These are phyloP conservation scores for Ammopiptanthus mongolicus DNA, from an alignment of 306 rosid genomes.

Conservation along the genomic window DNA sequence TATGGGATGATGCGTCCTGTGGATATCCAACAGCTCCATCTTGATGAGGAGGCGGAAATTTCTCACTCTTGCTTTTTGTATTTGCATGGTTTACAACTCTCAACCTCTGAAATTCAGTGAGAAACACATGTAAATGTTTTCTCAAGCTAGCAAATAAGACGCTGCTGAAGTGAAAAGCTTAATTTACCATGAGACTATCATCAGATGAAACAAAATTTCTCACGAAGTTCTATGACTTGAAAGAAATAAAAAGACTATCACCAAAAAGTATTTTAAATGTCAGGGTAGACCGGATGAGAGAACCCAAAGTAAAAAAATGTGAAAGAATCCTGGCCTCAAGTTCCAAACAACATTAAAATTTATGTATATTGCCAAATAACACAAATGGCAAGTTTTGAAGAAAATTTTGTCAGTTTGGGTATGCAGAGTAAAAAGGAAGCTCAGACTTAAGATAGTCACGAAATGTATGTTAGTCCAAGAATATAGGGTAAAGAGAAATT, in stretches of 20 bases:
- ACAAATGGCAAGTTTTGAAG: background rate
- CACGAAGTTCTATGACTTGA: conserved; percentile 22
- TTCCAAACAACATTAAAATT: conserved; percentile 1
- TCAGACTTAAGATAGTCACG: background rate
- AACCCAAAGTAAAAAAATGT: conserved; percentile 25
- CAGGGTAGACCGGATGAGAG: conserved; percentile 31
- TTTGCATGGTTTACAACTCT: conserved; percentile 76
- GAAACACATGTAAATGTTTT: conserved; percentile 25
- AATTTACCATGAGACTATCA: conserved; percentile 12
- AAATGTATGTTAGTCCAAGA: background rate
- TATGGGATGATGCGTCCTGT: conserved; percentile 52
- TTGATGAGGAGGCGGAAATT: conserved; percentile 99
- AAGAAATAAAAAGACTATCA: conserved; percentile 10
- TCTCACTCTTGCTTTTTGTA: conserved; percentile 96
- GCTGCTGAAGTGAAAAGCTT: background rate
- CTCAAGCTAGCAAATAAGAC: conserved; percentile 21
- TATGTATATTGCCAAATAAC: background rate
- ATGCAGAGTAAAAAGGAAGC: background rate
- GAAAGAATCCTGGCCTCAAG: conserved; percentile 21
- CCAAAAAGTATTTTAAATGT: conserved; percentile 4
- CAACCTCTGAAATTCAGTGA: conserved; percentile 83
- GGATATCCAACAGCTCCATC: conserved; percentile 94
- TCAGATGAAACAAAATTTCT: conserved; percentile 17
- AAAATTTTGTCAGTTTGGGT: background rate
- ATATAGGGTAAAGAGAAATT: background rate